Evolutionary conservation across 2,329 filamentous ascomycete genomes (phyloP).

Genomic region (Aspergillaceae sp.): DNA sequence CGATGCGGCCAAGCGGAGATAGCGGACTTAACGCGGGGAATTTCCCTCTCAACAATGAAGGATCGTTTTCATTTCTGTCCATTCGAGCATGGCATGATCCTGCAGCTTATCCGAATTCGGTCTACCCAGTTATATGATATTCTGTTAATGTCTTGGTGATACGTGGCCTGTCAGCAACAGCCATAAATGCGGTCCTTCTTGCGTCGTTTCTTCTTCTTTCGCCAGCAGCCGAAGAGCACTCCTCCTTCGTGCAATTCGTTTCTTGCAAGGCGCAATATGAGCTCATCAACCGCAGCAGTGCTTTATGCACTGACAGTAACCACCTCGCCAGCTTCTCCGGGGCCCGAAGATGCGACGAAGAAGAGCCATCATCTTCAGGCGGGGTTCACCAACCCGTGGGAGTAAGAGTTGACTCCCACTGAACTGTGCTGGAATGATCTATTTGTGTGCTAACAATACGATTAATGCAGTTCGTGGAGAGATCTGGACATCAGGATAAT

Average conservation of each 20-base stretch:
- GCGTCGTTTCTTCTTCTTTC: conserved; percentile 15
- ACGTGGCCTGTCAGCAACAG: neutral
- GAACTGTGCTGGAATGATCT: neutral
- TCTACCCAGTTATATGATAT: neutral
- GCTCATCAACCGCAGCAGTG: conserved; percentile 27
- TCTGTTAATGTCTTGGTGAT: neutral
- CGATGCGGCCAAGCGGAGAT: conserved; percentile 12
- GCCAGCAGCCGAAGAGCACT: conserved; percentile 6
- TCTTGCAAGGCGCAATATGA: conserved; percentile 24
- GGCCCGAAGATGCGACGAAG: conserved; percentile 31
- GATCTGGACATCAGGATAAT: conserved; percentile 3
- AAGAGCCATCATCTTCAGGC: conserved; percentile 33
- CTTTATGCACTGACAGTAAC: conserved; percentile 36
- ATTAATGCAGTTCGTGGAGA: conserved; percentile 14
- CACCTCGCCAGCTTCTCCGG: conserved; percentile 22
- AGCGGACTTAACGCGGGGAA: conserved; percentile 10
- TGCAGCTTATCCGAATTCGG: neutral
- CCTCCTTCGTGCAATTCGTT: conserved; percentile 5
- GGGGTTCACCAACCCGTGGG: conserved; percentile 39
- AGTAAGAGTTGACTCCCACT: conserved; percentile 17
- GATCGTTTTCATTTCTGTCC: conserved; percentile 1
- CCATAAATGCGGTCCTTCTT: conserved; percentile 15
- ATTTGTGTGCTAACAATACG: conserved; percentile 5
- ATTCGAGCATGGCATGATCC: neutral
- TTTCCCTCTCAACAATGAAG: neutral